A percentile compares a stretch with the other conserved stretches of the same genome.
These are phyloP conservation scores for Silene latifolia DNA, from an alignment of 148 eudicot genomes.

Conservation along the genomic window DNA sequence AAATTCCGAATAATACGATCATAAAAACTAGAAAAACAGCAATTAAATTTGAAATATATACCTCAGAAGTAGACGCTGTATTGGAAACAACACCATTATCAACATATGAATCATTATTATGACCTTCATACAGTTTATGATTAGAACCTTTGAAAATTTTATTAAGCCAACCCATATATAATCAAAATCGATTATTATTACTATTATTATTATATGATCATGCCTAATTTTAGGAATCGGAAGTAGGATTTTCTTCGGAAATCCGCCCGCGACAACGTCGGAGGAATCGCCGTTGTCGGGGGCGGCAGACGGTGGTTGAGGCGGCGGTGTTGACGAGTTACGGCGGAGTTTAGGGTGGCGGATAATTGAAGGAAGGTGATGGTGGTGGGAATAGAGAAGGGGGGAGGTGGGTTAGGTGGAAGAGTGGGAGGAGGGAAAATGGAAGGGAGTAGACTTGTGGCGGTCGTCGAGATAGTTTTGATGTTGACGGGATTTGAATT, in stretches of 20 bases:
- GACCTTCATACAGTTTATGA: conserved; percentile 59
- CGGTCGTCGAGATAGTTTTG: background rate
- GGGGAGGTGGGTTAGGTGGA: too few species aligned
- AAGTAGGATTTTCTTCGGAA: too few species aligned
- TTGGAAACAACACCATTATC: conserved; percentile 50
- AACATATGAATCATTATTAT: conserved; percentile 53
- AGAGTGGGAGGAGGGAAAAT: background rate
- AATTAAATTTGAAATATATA: conserved; percentile 11
- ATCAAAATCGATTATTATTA: background rate
- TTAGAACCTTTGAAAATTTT: conserved; percentile 59
- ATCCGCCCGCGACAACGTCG: background rate
- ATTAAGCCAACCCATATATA: conserved; percentile 84
- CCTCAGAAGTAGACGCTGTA: conserved; percentile 50
- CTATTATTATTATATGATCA: background rate
- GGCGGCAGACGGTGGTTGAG: background rate
- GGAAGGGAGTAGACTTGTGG: background rate
- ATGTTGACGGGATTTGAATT: background rate
- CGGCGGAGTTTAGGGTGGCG: background rate
- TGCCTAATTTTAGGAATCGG: background rate
- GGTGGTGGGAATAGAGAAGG: background rate
- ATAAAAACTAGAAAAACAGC: background rate
- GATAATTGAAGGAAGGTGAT: background rate
- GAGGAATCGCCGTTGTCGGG: background rate
- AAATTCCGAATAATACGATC: background rate
- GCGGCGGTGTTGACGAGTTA: too few species aligned